Conservation (phyloP, 148 eudicot species). For the Rhododendron mucronatum region DNA sequence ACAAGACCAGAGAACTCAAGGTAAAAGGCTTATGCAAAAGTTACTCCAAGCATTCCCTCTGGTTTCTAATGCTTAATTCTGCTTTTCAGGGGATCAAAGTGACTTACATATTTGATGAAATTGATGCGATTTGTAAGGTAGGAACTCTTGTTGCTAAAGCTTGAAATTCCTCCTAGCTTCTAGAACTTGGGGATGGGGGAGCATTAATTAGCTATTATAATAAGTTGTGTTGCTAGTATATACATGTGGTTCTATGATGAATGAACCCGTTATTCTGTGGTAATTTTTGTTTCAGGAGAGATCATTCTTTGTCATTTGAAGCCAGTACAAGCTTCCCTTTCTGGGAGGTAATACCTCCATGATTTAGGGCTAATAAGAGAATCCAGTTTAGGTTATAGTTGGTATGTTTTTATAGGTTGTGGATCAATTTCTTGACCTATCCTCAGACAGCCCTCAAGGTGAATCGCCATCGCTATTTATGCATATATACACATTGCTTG, state of each 20-base stretch:
- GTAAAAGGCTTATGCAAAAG: slow-evolving; percentile 17
- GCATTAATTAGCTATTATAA: neutral
- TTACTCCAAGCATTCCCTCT: slow-evolving; percentile 3
- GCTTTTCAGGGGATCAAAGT: slow-evolving; percentile 86
- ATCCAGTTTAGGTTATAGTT: too few species aligned
- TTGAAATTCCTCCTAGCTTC: slow-evolving; percentile 4
- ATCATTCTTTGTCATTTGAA: too few species aligned
- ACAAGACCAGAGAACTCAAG: slow-evolving; percentile 79
- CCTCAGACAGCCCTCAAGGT: too few species aligned
- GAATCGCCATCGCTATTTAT: too few species aligned
- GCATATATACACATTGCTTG: too few species aligned
- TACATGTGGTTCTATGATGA: neutral
- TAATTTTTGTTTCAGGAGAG: too few species aligned
- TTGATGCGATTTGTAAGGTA: slow-evolving; percentile 98
- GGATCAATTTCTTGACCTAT: too few species aligned
- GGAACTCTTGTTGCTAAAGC: slow-evolving; percentile 9
- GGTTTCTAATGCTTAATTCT: neutral
- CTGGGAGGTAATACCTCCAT: too few species aligned
- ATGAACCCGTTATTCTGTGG: neutral
- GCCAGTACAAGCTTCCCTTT: too few species aligned
- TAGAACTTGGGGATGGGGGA: neutral
- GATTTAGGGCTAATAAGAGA: too few species aligned
- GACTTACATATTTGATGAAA: slow-evolving; percentile 97
- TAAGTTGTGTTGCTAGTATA: neutral
- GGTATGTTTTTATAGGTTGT: too few species aligned